Evolutionary conservation across 2,329 filamentous ascomycete species (phyloP).

Genomic region (Nigrograna mackinnonii): DNA sequence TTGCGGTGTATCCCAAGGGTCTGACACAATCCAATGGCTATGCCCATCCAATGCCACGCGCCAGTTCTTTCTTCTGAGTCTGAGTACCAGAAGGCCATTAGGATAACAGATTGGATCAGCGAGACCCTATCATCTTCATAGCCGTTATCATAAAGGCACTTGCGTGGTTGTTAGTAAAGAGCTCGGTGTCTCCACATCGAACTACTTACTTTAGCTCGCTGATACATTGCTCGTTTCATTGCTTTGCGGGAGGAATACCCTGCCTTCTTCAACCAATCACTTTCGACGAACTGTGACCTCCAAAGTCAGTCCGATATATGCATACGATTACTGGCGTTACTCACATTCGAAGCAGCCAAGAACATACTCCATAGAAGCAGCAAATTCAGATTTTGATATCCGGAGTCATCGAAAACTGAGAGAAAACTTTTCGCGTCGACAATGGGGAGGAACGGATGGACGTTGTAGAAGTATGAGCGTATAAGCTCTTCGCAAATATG

Average conservation of each 20-base stretch:
- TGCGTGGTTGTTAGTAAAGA: too few relatives aligned
- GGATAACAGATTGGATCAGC: conserved; percentile 1
- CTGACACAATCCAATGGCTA: conserved; percentile 1
- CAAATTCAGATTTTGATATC: neutral
- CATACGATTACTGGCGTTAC: neutral
- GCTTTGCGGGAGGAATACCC: neutral
- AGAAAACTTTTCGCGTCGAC: neutral
- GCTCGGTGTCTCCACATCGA: too few relatives aligned
- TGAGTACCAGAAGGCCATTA: conserved; percentile 2
- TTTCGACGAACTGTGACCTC: neutral
- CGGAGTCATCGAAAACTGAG: neutral
- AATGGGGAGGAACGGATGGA: neutral
- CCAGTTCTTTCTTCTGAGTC: conserved; percentile 1
- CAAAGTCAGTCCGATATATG: neutral
- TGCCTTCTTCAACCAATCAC: neutral
- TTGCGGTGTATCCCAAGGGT: conserved; percentile 1
- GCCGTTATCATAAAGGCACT: conserved; percentile 1
- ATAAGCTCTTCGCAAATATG: neutral
- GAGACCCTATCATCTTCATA: neutral
- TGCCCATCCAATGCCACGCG: conserved; percentile 1
- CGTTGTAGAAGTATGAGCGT: neutral
- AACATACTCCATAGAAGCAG: conserved; percentile 2
- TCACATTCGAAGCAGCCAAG: conserved; percentile 1
- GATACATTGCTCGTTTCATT: conserved; percentile 2
- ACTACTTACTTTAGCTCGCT: neutral